phyloP scores from a whole-genome alignment of 2,329 filamentous ascomycete species.

The Colletotrichum sp. region DNA sequence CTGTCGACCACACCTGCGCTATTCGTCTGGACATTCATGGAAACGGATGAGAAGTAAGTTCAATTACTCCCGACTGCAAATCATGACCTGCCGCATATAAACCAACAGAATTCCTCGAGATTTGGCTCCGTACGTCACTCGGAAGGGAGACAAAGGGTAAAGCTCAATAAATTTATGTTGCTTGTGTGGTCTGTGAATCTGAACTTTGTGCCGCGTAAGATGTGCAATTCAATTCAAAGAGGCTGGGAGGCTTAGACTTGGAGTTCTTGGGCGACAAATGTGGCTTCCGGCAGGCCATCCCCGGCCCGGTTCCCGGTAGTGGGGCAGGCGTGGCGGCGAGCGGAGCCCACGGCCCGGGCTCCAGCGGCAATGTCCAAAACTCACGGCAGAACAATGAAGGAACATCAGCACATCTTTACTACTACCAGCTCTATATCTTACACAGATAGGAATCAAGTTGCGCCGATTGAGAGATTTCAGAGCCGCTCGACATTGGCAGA shows the following conservation, averaged over 20 bases:
- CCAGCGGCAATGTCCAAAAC: background rate
- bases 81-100: background rate
- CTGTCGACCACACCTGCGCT: background rate
- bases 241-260: background rate
- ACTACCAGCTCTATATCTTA: background rate
- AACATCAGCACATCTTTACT: background rate
- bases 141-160: background rate
- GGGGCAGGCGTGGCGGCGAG: background rate
- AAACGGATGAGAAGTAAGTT: background rate
- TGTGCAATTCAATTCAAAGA: background rate
- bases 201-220: fast-evolving
- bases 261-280: background rate
- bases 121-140: background rate
- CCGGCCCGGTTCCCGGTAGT: background rate
- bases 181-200: background rate
- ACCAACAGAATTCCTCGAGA: background rate
- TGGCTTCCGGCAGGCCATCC: background rate
- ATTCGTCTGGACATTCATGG: background rate
- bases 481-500: background rate
- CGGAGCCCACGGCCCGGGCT: background rate
- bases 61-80: background rate
- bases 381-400: background rate
- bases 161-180: fast-evolving
- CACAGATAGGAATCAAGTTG: background rate
- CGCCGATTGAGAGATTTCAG: background rate